Conservation (phyloP, 2,329 filamentous ascomycete species). For the Knoxdaviesia capensis region DNA sequence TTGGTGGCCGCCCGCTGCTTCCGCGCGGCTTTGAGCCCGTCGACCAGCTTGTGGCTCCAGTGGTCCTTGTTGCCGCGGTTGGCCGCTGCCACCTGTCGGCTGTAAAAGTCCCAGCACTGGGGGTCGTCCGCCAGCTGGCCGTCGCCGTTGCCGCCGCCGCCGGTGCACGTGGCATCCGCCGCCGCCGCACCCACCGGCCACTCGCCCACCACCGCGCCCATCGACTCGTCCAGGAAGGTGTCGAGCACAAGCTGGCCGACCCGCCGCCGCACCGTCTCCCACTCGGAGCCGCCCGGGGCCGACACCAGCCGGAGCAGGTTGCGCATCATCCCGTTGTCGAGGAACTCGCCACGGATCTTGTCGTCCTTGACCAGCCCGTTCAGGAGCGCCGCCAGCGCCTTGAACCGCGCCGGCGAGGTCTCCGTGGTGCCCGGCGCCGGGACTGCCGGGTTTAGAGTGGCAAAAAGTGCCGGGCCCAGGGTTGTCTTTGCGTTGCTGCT, state of each 20-base stretch:
- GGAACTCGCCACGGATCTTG: slow-evolving; percentile 31
- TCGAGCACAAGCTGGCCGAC: slow-evolving; percentile 39
- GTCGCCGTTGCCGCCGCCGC: too few species aligned
- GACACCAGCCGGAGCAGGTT: slow-evolving; percentile 21
- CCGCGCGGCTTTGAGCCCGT: slow-evolving; percentile 14
- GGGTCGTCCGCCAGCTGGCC: slow-evolving; percentile 11
- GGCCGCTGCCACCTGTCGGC: slow-evolving; percentile 18
- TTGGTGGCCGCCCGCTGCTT: slow-evolving; percentile 9
- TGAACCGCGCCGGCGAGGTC: slow-evolving; percentile 10
- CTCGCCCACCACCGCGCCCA: slow-evolving; percentile 35
- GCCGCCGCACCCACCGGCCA: slow-evolving; percentile 25
- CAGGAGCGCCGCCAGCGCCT: slow-evolving; percentile 27
- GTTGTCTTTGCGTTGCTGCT: neutral
- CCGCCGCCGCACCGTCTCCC: slow-evolving; percentile 29
- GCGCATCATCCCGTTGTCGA: slow-evolving; percentile 30
- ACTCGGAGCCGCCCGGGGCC: slow-evolving; percentile 15
- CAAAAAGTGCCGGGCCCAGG: slow-evolving; percentile 1
- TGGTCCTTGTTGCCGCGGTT: slow-evolving; percentile 16
- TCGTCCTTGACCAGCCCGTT: slow-evolving; percentile 34
- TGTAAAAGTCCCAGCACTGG: slow-evolving; percentile 38
- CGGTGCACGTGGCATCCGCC: slow-evolving; percentile 8
- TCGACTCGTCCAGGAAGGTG: slow-evolving; percentile 44
- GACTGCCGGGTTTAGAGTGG: neutral
- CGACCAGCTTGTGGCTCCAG: slow-evolving; percentile 24
- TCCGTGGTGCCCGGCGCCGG: neutral